phyloP scores from a whole-genome alignment of 2,329 filamentous ascomycete species.

The Calonectria pauciramosa region DNA sequence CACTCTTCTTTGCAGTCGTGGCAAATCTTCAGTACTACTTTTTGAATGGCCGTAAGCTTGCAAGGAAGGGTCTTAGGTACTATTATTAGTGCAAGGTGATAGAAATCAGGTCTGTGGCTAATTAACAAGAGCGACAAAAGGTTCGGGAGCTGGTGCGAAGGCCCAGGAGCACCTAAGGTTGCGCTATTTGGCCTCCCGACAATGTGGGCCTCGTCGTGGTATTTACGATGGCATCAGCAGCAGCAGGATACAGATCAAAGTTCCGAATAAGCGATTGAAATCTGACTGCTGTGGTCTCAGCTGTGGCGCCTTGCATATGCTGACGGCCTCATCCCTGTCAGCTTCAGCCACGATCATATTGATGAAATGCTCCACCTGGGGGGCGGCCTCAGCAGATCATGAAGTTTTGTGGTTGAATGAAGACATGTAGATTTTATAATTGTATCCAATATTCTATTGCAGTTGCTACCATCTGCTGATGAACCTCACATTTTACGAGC shows the following conservation, averaged over 20 bases:
- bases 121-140: neutral
- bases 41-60: neutral
- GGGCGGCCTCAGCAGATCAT: neutral
- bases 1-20: neutral
- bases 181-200: neutral
- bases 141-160: neutral
- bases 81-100: neutral
- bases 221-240: neutral
- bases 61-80: neutral
- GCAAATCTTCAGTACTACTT: neutral
- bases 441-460: neutral
- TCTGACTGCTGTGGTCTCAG: neutral
- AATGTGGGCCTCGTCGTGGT: neutral
- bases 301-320: neutral
- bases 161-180: neutral
- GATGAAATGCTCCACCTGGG: neutral
- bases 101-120: neutral
- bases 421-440: neutral
- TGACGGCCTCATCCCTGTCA: neutral
- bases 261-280: neutral
- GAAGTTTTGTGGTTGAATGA: neutral
- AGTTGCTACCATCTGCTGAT: neutral
- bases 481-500: neutral
- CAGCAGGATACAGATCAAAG: neutral
- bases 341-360: neutral